Conservation (phyloP, 2,329 filamentous ascomycete genomes). For the Dissoconium aciculare region DNA sequence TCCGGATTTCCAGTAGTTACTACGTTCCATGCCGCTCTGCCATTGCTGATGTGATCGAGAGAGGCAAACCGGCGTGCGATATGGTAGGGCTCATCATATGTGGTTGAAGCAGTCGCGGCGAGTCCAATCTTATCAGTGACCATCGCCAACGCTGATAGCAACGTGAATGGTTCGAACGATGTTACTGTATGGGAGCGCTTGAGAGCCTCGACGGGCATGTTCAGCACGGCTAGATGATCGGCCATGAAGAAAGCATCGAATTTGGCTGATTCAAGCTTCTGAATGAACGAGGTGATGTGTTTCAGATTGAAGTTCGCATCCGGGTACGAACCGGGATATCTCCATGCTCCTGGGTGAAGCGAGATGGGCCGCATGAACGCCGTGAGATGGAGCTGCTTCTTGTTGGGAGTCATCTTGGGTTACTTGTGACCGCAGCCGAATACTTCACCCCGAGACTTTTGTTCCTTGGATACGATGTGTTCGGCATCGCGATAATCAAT, state of each 20-base stretch:
- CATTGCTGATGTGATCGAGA: slow-evolving; percentile 26
- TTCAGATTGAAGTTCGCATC: slow-evolving; percentile 44
- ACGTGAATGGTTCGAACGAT: slow-evolving; percentile 35
- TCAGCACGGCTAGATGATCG: slow-evolving; percentile 27
- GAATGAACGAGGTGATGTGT: slow-evolving; percentile 39
- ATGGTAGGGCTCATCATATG: slow-evolving; percentile 25
- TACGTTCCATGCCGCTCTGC: slow-evolving; percentile 35
- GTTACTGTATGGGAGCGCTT: slow-evolving; percentile 44
- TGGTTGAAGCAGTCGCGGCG: slow-evolving; percentile 25
- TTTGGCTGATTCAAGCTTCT: slow-evolving; percentile 35
- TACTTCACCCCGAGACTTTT: too few species aligned
- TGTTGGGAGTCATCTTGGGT: too few species aligned
- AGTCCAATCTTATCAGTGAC: slow-evolving; percentile 29
- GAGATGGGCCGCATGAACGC: slow-evolving; percentile 46
- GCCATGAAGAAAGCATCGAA: slow-evolving; percentile 40
- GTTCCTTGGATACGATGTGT: too few species aligned
- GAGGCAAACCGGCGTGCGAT: slow-evolving; percentile 25
- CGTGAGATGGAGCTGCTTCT: slow-evolving; percentile 38
- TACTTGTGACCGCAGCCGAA: too few species aligned
- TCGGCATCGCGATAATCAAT: too few species aligned
- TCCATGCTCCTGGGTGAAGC: slow-evolving; percentile 34
- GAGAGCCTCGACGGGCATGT: slow-evolving; percentile 38
- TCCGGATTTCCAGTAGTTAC: slow-evolving; percentile 36
- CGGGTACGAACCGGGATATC: slow-evolving; percentile 38
- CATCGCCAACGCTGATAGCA: slow-evolving; percentile 32